Conservation (phyloP, 148 eudicot species). For the Pharnaceum exiguum region DNA sequence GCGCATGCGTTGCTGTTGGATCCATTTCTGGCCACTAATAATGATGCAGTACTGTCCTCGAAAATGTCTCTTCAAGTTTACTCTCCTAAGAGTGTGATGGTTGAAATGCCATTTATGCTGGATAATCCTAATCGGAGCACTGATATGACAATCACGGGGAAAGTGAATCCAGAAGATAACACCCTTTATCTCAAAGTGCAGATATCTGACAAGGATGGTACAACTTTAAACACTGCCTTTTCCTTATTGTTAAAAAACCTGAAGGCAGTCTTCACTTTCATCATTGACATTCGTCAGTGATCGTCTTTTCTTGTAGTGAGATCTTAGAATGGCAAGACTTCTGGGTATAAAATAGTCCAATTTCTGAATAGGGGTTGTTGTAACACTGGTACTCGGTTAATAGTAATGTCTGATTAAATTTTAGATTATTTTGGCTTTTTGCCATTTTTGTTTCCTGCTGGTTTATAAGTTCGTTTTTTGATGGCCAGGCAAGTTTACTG, state of each 20-base stretch:
- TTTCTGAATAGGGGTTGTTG: no score
- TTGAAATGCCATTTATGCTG: slow-evolving; percentile 22
- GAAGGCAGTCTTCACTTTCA: no score
- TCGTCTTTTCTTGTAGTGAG: no score
- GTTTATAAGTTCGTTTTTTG: not conserved
- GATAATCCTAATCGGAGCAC: slow-evolving; percentile 32
- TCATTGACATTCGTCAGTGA: no score
- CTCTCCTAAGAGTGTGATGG: slow-evolving; percentile 10
- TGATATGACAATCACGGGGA: slow-evolving; percentile 75
- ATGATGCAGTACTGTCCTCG: slow-evolving; percentile 12
- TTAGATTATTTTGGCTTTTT: no score
- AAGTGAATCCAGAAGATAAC: slow-evolving; percentile 52
- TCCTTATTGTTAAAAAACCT: not conserved
- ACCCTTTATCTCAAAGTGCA: slow-evolving; percentile 63
- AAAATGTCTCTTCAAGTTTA: slow-evolving; percentile 20
- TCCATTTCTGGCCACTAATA: slow-evolving; percentile 56
- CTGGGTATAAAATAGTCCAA: no score
- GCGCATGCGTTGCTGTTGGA: slow-evolving; percentile 60
- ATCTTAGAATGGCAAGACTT: no score
- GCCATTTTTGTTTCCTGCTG: not conserved
- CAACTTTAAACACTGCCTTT: not conserved
- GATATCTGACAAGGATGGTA: slow-evolving; percentile 61
- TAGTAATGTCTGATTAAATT: no score
- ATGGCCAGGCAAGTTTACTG: not conserved
- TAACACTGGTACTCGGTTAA: no score